Evolutionary conservation across 805 yeast genomes (phyloP).

Genomic region (Barnettozyma wickerhamii): DNA sequence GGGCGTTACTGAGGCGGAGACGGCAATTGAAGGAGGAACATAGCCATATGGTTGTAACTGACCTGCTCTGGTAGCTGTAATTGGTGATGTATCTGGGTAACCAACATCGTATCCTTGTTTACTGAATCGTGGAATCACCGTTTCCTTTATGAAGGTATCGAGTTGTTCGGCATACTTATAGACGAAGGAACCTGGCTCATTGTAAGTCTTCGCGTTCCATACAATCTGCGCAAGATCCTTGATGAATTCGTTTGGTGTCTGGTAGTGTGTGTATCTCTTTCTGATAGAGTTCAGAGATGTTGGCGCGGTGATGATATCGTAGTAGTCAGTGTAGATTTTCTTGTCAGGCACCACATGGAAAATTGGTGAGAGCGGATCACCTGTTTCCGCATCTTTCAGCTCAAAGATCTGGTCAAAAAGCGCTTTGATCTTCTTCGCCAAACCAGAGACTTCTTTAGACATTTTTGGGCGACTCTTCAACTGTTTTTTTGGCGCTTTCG

Average conservation of each 20-base stretch:
- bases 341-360: conserved; percentile 73
- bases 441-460: conserved; percentile 16
- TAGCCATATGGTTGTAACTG: conserved; percentile 14
- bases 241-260: conserved; percentile 62
- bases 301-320: conserved; percentile 73
- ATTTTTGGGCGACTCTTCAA: background rate
- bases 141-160: conserved; percentile 36
- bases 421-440: conserved; percentile 22
- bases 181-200: conserved; percentile 62
- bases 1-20: conserved; percentile 3
- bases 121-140: conserved; percentile 31
- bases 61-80: conserved; percentile 19
- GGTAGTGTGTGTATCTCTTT: conserved; percentile 52
- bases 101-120: conserved; percentile 30
- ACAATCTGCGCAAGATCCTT: conserved; percentile 78
- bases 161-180: conserved; percentile 59
- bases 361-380: conserved; percentile 45
- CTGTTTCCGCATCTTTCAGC: conserved; percentile 32
- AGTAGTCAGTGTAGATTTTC: conserved; percentile 70
- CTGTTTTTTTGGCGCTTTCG: background rate
- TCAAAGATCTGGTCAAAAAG: conserved; percentile 36
- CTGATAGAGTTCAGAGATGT: conserved; percentile 72
- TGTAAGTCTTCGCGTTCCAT: conserved; percentile 87
- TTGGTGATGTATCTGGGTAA: conserved; percentile 35
- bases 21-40: conserved; percentile 5